Conservation (phyloP, 2,329 filamentous ascomycete species). For the Leptosphaerulina australis region DNA sequence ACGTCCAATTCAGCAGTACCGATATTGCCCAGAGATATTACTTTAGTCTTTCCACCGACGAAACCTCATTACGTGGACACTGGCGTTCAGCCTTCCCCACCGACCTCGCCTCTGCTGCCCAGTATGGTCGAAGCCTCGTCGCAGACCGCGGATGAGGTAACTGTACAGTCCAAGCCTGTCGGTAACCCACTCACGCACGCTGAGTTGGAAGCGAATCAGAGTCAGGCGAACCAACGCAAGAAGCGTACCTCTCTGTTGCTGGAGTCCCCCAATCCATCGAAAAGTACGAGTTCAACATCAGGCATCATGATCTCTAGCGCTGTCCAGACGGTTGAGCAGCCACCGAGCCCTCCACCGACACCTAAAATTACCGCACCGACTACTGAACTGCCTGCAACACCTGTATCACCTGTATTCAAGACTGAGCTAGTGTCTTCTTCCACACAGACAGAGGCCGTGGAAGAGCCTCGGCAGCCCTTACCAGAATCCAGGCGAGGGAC, state of each 20-base stretch:
- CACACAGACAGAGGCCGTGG: conserved; percentile 63
- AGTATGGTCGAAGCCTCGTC: conserved; percentile 30
- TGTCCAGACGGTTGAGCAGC: conserved; percentile 67
- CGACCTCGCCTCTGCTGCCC: conserved; percentile 69
- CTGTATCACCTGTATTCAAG: conserved; percentile 43
- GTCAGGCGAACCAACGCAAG: conserved; percentile 71
- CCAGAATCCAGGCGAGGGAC: conserved; percentile 33
- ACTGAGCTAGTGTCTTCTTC: conserved; percentile 60
- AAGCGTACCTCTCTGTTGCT: conserved; percentile 64
- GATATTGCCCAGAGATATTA: conserved; percentile 34
- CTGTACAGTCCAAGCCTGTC: conserved; percentile 29
- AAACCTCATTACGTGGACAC: conserved; percentile 69
- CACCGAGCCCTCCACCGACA: conserved; percentile 69
- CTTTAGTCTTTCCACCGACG: conserved; percentile 43
- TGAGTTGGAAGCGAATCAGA: conserved; percentile 74
- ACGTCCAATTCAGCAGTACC: conserved; percentile 31
- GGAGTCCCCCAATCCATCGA: conserved; percentile 19
- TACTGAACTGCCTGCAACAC: conserved; percentile 50
- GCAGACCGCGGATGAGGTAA: conserved; percentile 32
- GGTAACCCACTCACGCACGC: conserved; percentile 25
- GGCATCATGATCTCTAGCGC: conserved; percentile 66
- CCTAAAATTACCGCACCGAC: conserved; percentile 55
- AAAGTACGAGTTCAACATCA: conserved; percentile 23
- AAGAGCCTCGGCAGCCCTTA: conserved; percentile 40
- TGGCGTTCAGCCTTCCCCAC: conserved; percentile 84